phyloP scores from a whole-genome alignment of 441 rosid species.

The Sinapis alba region DNA sequence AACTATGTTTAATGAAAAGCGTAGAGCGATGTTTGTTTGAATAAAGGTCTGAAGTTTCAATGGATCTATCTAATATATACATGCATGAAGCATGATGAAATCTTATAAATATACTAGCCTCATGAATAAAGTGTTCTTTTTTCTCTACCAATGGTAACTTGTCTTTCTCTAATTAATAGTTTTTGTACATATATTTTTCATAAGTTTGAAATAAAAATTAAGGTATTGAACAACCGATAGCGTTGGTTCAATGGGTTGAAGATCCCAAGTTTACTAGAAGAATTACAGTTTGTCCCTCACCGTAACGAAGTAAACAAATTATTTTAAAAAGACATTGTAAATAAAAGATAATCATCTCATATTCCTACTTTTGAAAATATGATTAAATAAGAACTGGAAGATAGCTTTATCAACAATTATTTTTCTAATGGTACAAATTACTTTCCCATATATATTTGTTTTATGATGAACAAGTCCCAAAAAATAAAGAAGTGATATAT shows the following conservation, averaged over 20 bases:
- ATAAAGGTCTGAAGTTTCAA: neutral
- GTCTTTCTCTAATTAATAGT: neutral
- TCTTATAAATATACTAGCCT: neutral
- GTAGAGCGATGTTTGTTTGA: neutral
- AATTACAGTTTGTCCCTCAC: neutral
- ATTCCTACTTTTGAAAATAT: neutral
- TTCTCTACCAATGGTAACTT: neutral
- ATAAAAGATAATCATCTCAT: neutral
- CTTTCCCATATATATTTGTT: neutral
- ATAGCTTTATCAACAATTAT: neutral
- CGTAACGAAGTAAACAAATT: neutral
- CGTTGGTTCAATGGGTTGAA: conserved; percentile 2
- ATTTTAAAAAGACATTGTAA: neutral
- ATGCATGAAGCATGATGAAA: neutral
- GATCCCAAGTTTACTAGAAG: neutral
- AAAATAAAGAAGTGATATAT: neutral
- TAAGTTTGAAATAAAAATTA: neutral
- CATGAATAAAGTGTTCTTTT: neutral
- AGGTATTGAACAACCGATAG: neutral
- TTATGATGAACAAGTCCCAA: neutral
- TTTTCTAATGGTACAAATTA: neutral
- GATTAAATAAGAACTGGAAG: neutral
- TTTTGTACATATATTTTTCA: neutral
- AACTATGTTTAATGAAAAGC: too few relatives aligned
- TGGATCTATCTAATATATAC: neutral